Evolutionary conservation across 108 stramenopile genomes (phyloP).

Genomic region (Parietichytrium sp.): DNA sequence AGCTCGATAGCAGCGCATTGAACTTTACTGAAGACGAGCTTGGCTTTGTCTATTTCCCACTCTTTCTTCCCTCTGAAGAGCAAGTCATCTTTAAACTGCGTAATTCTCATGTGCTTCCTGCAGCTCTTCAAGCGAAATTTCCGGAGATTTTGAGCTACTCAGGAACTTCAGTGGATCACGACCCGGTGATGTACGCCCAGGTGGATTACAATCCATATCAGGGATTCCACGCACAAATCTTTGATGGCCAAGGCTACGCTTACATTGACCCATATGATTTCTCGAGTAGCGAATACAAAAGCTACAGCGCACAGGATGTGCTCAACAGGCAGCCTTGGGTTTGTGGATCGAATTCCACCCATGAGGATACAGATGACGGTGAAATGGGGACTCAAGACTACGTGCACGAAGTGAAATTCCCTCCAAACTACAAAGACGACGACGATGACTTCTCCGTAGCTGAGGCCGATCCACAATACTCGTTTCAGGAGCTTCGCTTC

Average conservation of each 20-base stretch:
- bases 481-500: neutral
- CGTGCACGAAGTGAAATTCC: too few species aligned
- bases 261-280: neutral
- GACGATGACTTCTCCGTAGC: too few species aligned
- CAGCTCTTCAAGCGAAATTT: neutral
- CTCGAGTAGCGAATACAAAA: neutral
- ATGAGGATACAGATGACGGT: too few species aligned
- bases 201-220: slow-evolving; percentile 2
- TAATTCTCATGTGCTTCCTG: neutral
- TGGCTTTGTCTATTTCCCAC: too few species aligned
- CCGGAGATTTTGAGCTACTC: slow-evolving; percentile 9
- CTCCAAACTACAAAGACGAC: too few species aligned
- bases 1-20: too few species aligned
- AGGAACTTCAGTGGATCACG: neutral
- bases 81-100: neutral
- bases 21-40: too few species aligned
- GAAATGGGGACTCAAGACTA: too few species aligned
- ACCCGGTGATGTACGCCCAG: neutral
- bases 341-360: too few species aligned
- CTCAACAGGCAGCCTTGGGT: too few species aligned
- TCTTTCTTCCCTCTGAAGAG: neutral
- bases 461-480: too few species aligned
- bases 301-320: too few species aligned
- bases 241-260: neutral
- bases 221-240: neutral